These are phyloP conservation scores for Polygonum aviculare DNA, from an alignment of 148 eudicot genomes.

Conservation along the genomic window DNA sequence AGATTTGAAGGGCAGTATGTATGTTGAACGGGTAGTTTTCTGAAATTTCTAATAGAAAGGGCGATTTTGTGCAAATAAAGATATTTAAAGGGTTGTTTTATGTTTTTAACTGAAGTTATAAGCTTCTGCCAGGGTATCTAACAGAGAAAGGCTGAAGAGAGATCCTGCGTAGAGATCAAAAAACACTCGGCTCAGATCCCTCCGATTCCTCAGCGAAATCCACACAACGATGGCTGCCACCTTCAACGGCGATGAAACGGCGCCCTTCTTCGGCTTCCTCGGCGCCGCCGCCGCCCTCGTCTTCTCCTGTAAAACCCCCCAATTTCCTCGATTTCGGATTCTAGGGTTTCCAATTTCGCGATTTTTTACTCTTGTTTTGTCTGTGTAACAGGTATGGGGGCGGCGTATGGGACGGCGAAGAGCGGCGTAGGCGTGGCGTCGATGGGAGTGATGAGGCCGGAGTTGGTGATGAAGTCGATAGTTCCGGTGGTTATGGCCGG, in stretches of 20 bases:
- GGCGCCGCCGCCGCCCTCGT: conserved; percentile 77
- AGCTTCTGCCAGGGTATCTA: too few species aligned
- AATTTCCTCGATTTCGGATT: background rate
- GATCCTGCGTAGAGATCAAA: too few species aligned
- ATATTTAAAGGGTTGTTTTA: too few species aligned
- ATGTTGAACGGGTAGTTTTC: too few species aligned
- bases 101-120: too few species aligned
- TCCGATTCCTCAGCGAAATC: background rate
- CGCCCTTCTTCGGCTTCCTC: conserved; percentile 75
- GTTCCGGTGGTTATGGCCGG: conserved; percentile 72
- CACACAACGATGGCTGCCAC: conserved; percentile 23
- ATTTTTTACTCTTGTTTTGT: background rate
- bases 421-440: conserved; percentile 62
- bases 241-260: conserved; percentile 81
- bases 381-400: conserved; percentile 43
- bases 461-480: conserved; percentile 57
- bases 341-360: conserved; percentile 10
- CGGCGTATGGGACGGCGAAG: conserved; percentile 58
- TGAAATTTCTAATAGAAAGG: too few species aligned
- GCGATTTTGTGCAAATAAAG: too few species aligned
- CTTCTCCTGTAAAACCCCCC: conserved; percentile 48
- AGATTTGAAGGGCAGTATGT: too few species aligned
- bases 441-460: conserved; percentile 66
- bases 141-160: too few species aligned
- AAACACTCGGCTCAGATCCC: background rate